phyloP scores from a whole-genome alignment of 1,139 yeast species.

The Nakaseomyces delphensis region DNA sequence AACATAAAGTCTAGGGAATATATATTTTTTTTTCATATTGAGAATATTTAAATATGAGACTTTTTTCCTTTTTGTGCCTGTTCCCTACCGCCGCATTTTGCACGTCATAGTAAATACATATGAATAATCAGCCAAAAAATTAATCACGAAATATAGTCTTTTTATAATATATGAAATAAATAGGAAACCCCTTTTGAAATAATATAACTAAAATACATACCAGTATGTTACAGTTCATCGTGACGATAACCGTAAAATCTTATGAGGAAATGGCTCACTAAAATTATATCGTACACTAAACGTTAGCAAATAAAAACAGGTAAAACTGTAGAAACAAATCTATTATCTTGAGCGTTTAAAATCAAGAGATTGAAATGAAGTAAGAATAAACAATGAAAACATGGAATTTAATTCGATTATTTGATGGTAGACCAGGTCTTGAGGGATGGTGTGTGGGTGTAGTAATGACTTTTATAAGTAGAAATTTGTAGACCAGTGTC shows the following conservation, averaged over 20 bases:
- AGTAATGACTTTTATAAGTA: conserved; percentile 44
- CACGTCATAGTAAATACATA: background rate
- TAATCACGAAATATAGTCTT: conserved; percentile 3
- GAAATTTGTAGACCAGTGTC: conserved; percentile 65
- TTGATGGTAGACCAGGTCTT: conserved; percentile 59
- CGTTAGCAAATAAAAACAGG: conserved; percentile 3
- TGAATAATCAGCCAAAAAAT: background rate
- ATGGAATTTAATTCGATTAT: conserved; percentile 25
- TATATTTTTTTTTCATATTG: background rate
- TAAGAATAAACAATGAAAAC: conserved; percentile 9
- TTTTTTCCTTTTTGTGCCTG: background rate
- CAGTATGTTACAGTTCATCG: conserved; percentile 4
- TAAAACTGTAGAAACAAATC: conserved; percentile 5
- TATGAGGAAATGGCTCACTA: background rate
- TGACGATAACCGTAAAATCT: conserved; percentile 1
- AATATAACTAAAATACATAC: conserved; percentile 6
- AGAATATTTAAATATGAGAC: background rate
- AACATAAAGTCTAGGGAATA: no score
- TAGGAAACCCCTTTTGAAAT: conserved; percentile 5
- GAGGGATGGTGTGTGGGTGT: conserved; percentile 46
- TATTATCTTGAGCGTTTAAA: conserved; percentile 7
- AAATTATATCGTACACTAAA: conserved; percentile 2
- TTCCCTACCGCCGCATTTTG: background rate
- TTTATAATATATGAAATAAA: conserved; percentile 3
- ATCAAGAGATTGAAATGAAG: conserved; percentile 6